Evolutionary conservation across 2,329 filamentous ascomycete species (phyloP).

Genomic region (Colletotrichum truncatum): DNA sequence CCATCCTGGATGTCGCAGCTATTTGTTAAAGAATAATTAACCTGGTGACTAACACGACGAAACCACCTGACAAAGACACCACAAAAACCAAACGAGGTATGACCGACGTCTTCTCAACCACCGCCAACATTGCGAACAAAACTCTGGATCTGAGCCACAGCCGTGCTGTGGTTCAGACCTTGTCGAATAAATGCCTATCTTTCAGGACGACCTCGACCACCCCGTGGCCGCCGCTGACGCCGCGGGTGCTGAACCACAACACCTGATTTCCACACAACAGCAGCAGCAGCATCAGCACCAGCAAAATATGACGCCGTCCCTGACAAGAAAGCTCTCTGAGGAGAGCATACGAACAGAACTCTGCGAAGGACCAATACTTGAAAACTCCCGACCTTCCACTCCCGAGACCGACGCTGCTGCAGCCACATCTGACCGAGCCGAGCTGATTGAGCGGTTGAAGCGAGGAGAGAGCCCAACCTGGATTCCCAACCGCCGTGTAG

Average conservation of each 20-base stretch:
- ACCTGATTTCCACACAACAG: not conserved
- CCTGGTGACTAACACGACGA: constrained; percentile 28
- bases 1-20: constrained; percentile 7
- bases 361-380: constrained; percentile 65
- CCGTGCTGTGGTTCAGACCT: constrained; percentile 45
- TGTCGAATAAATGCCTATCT: constrained; percentile 60
- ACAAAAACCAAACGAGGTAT: constrained; percentile 16
- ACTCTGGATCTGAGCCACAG: constrained; percentile 34
- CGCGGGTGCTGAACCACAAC: not conserved
- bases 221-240: constrained; percentile 33
- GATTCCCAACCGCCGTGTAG: constrained; percentile 71
- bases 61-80: constrained; percentile 26
- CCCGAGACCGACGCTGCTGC: constrained; percentile 40
- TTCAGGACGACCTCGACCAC: constrained; percentile 59
- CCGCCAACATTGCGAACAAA: constrained; percentile 25
- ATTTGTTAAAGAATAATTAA: constrained; percentile 25
- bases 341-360: constrained; percentile 70
- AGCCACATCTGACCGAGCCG: constrained; percentile 71
- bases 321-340: constrained; percentile 58
- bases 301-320: not conserved
- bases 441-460: constrained; percentile 87
- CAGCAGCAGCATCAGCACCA: too few species aligned
- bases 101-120: not conserved
- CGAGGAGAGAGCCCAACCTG: constrained; percentile 79
- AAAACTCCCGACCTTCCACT: constrained; percentile 45